Base-by-base conservation (phyloP, 169 alveolate species). In the Babesia bigemina region DNA sequence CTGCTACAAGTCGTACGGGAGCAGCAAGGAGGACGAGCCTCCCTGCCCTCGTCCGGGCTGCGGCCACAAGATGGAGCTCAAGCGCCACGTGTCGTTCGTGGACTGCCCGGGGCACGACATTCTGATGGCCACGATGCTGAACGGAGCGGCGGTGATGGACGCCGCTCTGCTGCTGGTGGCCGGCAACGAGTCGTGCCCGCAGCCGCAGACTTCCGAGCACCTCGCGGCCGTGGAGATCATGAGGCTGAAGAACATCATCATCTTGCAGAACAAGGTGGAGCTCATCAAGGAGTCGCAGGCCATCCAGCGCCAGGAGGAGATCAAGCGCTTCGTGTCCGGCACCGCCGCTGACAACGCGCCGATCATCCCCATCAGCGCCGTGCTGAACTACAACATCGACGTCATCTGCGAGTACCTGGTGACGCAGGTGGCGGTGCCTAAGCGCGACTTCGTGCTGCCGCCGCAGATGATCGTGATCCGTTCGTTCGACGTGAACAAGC, bases 91-190 rank as follows among this genome's bases (percentile, higher is more conserved):
- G 26, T 97, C 99, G 24, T 98, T 98, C 84, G 99, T 98, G 11
- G 99, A 98, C 88, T 97, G 99, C 86, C 99, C 99, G 36, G 99
- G 99, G 16, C 99, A 97, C 93, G 99, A 98, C 88, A 97, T 98
- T 91, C 95, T 98, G 75, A 98, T 98, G 99, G 98, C 99, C 19
- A 98, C 99, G 29, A 97, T 98, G 99, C 92, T 98, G 44, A 97
- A 97, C 85, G 99, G 99, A 29, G 99, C 99, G 0, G 99, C 99
- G 13, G 99, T 98, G 33, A 97, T 97, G 99, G 99, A 98, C 86
- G 99, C 99, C 39, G 99, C 99, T 10, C 85, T 97, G 26, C 84
- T 98, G 59, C 86, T 98, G 45, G 94, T 98, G 12, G 99, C 99
- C 14, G 98, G 98, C 16, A 96, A 96, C 83, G 97, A 92, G 79